Base-by-base conservation (phyloP, 2,329 filamentous ascomycete species). In the Periconia macrospinosa region DNA sequence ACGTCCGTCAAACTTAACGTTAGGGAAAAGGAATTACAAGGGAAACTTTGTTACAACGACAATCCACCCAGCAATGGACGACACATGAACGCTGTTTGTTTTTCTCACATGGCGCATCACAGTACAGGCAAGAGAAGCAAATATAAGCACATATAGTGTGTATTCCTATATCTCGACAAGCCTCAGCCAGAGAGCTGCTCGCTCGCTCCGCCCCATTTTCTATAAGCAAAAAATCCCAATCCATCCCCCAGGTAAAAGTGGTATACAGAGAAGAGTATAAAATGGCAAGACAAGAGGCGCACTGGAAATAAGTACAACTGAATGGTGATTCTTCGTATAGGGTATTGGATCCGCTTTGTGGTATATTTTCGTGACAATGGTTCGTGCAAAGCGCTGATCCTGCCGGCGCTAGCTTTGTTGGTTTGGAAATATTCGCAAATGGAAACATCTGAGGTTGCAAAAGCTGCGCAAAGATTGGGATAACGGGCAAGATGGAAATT, bases 371-470 rank as follows among this genome's bases (percentile, higher is more conserved):
- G 56, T 54, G 54, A 70, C 68, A 60, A 70, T 58, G 69, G 55
- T 61, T 73, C 70, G 66, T 73, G 68, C 69, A 72, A 71, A 73
- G 70, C 70, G 70, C 70, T 71, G 69, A 72, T 54, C 68, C 66
- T 60, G 70, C 65, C 68, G 68, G 70, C 70, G 70, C 69, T 72
- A 73, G 70, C 69, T 60, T 57, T 59, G 33, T 53, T n/a, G 42
- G 53, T 7, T 52, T 45, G 56, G 59, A 62, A 61, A 56, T 57
- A 59, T 57, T 63, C 65, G 68, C 68, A 69, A 70, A 66, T 58
- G 60, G 59, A 56, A 53, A 62, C 62, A 55, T 58, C 59, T 70
- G 68, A 27, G 23, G 70, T 65, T 59, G 60, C 59, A 57, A 52
- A 59, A 52, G 59, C 59, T 63, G 62, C 60, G 60, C 62, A 58